Evolutionary conservation across 129 eudicot species (phyloP), one percentile per base, ranked within the genome.

Genomic region (Oenanthe sinensis): DNA sequence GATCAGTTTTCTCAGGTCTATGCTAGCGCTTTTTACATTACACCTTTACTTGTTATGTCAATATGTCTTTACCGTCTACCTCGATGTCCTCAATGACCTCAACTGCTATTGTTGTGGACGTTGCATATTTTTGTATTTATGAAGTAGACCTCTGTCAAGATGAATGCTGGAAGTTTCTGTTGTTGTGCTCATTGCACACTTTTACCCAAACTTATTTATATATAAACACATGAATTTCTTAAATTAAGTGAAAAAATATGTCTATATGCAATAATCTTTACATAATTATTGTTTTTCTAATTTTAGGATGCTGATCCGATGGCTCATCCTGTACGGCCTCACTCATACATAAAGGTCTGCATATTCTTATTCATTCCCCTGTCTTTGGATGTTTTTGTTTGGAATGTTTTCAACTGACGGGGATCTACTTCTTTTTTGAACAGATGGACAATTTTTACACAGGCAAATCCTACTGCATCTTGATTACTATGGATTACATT

Each of bases 371-470:
- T 60, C 36, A 50, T 80, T 55, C 45, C 10, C 13, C 55, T 60
- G 10, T 63, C 71, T 77, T 78, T 60, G 36, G 36, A 33, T 33
- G 36, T 33, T 33, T 33, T 33, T 33, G 36, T 33, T 33, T 33
- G 36, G 36, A 33, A 33, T 33, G 36, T 33, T 33, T 33, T 33
- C 36, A 33, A 33, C 36, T 33, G 0, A 33, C 36, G 36, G 36
- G 1, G 1, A 33, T 33, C 36, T 33, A 33, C 36, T 33, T 65
- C n/a, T 3, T 22, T 7, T 81, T 40, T 75, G 45, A 40, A 17
- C 90, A 95, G 99, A 92, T 95, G 99, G 99, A 95, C 84, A 95
- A 95, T 81, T 95, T 95, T 87, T 95, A 95, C 78, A 95, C 99
- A 75, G 96, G 96, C 80, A 88, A 87, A 33, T 33, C 36, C 36